Conservation (phyloP, 345 rosid genomes). For the Rhizophora apiculata region DNA sequence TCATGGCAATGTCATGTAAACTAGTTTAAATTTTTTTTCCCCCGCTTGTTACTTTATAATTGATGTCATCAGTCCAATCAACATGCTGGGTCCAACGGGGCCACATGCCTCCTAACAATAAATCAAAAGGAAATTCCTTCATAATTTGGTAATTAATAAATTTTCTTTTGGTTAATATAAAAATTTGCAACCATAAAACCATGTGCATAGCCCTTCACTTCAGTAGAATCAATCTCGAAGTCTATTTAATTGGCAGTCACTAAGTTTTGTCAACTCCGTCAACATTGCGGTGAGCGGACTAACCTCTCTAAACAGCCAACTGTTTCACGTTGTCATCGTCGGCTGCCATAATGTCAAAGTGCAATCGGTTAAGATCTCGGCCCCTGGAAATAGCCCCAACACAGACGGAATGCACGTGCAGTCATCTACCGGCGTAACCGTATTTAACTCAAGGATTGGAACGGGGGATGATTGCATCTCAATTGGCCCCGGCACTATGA, state of each 20-base stretch:
- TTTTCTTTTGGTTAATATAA: too few relatives aligned
- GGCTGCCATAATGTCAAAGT: slow-evolving; percentile 4
- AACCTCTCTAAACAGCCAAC: slow-evolving; percentile 12
- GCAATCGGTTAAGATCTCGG: not conserved
- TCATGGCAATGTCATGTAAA: too few relatives aligned
- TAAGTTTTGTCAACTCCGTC: not conserved
- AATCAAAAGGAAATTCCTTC: too few relatives aligned
- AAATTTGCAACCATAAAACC: too few relatives aligned
- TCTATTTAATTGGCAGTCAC: not conserved
- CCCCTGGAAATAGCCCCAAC: slow-evolving; percentile 12
- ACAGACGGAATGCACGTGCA: slow-evolving; percentile 15
- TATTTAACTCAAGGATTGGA: slow-evolving; percentile 8
- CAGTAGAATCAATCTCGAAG: too few relatives aligned
- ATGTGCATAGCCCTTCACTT: too few relatives aligned
- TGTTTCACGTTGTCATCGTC: slow-evolving; percentile 10
- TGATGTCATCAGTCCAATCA: too few relatives aligned
- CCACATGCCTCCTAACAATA: too few relatives aligned
- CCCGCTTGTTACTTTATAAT: too few relatives aligned
- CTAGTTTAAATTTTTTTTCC: too few relatives aligned
- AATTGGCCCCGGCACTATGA: slow-evolving; percentile 8
- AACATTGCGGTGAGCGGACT: not conserved
- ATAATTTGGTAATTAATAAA: too few relatives aligned
- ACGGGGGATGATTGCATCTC: slow-evolving; percentile 20
- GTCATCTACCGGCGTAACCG: slow-evolving; percentile 2
- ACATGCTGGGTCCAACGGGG: too few relatives aligned